Evolutionary conservation across 2,329 filamentous ascomycete genomes (phyloP).

Genomic region (Knoxdaviesia capensis): DNA sequence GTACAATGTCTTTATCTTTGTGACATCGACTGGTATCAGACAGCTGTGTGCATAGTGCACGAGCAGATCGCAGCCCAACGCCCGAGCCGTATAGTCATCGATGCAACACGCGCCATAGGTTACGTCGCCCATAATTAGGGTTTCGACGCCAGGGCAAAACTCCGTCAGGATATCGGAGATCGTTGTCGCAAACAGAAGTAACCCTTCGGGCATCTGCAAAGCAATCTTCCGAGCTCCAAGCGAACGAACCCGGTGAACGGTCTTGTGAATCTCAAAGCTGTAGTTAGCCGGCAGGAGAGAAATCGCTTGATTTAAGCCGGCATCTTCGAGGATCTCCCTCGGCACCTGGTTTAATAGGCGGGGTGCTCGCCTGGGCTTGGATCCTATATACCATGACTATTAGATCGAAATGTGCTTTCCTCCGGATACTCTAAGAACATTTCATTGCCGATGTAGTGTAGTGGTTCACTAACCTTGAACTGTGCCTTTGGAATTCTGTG

Average conservation of each 20-base stretch:
- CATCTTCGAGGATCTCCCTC: slow-evolving; percentile 64
- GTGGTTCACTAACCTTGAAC: neutral
- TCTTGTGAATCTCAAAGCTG: slow-evolving; percentile 96
- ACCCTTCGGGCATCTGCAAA: slow-evolving; percentile 90
- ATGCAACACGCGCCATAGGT: slow-evolving; percentile 98
- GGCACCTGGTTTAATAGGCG: slow-evolving; percentile 85
- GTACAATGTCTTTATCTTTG: slow-evolving; percentile 90
- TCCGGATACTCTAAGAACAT: too few species aligned
- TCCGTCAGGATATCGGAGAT: slow-evolving; percentile 90
- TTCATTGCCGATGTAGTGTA: too few species aligned
- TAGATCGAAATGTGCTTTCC: neutral
- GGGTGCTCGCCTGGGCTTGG: slow-evolving; percentile 50
- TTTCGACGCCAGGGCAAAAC: slow-evolving; percentile 83
- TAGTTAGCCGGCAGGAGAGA: slow-evolving; percentile 84
- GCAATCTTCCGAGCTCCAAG: slow-evolving; percentile 66
- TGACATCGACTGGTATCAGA: slow-evolving; percentile 87
- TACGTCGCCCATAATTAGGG: slow-evolving; percentile 96
- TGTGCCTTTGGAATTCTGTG: slow-evolving; percentile 2
- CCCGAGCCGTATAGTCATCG: slow-evolving; percentile 90
- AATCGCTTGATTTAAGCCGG: slow-evolving; percentile 73
- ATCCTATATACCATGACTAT: slow-evolving; percentile 25
- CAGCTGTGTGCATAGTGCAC: slow-evolving; percentile 97
- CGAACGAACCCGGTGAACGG: slow-evolving; percentile 78
- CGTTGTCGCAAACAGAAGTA: slow-evolving; percentile 89
- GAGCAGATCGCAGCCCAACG: slow-evolving; percentile 80